Percentiles rank a stretch among this genome's conserved stretches.
Conservation (phyloP, 1,139 yeast genomes). For the Komagataea norvegica region DNA sequence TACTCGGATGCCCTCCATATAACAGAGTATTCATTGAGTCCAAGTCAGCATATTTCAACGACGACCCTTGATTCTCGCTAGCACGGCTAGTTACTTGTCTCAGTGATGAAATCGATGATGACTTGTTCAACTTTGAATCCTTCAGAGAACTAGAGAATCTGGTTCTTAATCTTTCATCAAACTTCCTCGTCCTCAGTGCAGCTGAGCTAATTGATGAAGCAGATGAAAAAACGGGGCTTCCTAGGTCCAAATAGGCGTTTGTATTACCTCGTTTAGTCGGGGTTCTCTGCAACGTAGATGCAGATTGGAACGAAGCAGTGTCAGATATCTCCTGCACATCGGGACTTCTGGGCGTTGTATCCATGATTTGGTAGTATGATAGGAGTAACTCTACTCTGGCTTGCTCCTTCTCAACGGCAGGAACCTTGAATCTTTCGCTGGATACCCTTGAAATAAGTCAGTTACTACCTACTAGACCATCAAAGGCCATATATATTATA, state of each 20-base stretch:
- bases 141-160: slow-evolving; percentile 5
- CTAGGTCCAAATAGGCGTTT: neutral
- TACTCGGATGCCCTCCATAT: slow-evolving; percentile 34
- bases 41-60: slow-evolving; percentile 39
- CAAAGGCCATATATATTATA: too few relatives aligned
- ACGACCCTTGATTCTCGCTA: neutral
- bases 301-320: slow-evolving; percentile 5
- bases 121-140: neutral
- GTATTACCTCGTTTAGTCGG: neutral
- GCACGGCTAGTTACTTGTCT: neutral
- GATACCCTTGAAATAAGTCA: too few relatives aligned
- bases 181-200: slow-evolving; percentile 8
- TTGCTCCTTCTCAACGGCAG: neutral
- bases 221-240: slow-evolving; percentile 8
- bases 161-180: slow-evolving; percentile 10
- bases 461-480: too few relatives aligned
- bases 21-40: slow-evolving; percentile 37
- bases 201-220: slow-evolving; percentile 5
- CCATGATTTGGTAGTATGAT: neutral
- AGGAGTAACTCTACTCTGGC: neutral
- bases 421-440: too few relatives aligned
- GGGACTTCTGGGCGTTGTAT: neutral
- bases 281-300: slow-evolving; percentile 1
- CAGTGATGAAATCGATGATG: slow-evolving; percentile 4
- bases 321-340: slow-evolving; percentile 5